Evolutionary conservation across 2,329 filamentous ascomycete species (phyloP).

Genomic region (Aspergillus glaucus): DNA sequence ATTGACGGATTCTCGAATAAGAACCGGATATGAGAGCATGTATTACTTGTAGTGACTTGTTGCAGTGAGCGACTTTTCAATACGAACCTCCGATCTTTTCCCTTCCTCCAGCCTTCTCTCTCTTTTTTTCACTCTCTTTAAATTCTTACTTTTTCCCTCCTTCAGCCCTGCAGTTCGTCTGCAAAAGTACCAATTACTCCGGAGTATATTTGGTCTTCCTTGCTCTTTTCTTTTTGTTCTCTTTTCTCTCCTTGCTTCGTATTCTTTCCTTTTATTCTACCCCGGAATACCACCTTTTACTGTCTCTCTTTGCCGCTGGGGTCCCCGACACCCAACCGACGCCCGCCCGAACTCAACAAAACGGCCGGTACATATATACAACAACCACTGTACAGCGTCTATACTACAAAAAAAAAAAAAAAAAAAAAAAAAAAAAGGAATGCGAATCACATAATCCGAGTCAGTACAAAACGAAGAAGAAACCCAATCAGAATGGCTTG

Average conservation of each 20-base stretch:
- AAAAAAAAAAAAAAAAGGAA: background rate
- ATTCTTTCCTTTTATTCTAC: background rate
- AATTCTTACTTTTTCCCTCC: background rate
- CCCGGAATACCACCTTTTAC: background rate
- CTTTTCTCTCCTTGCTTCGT: background rate
- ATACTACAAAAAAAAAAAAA: background rate
- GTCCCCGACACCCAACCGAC: slow-evolving; percentile 3
- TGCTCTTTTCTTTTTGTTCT: too few relatives aligned
- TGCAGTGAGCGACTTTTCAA: slow-evolving; percentile 6
- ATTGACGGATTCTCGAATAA: background rate
- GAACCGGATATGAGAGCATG: too few relatives aligned
- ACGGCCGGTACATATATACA: background rate
- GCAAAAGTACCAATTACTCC: background rate
- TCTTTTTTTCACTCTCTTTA: slow-evolving; percentile 3
- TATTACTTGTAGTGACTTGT: slow-evolving; percentile 4
- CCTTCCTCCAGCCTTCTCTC: background rate
- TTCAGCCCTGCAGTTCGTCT: background rate
- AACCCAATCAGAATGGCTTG: slow-evolving; percentile 29
- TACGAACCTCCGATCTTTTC: too few relatives aligned
- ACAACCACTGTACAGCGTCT: background rate
- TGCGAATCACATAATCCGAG: background rate
- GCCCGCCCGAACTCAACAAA: background rate
- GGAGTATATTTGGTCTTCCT: too few relatives aligned
- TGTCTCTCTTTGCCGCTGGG: slow-evolving; percentile 1
- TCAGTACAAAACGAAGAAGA: background rate